A percentile compares a stretch with the other conserved stretches of the same genome.
phyloP scores from a whole-genome alignment of 2,329 filamentous ascomycete species.

The Drechslera avenae region DNA sequence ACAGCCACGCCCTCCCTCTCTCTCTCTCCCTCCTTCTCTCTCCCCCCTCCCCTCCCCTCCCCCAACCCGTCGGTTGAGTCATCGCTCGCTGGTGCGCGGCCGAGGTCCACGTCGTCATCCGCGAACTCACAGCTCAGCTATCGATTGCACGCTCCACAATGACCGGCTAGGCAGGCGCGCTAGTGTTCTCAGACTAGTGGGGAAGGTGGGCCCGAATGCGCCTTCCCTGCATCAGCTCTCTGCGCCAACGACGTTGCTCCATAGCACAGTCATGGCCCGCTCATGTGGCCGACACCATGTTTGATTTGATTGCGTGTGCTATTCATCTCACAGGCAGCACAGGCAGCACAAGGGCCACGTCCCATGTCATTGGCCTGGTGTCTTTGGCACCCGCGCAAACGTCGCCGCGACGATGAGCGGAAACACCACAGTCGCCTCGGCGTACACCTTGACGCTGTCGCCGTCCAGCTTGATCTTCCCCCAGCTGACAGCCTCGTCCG shows the following conservation, averaged over 20 bases:
- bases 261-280: slow-evolving; percentile 3
- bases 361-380: slow-evolving; percentile 1
- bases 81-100: slow-evolving; percentile 16
- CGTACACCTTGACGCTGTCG: slow-evolving; percentile 83
- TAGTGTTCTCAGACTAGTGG: slow-evolving; percentile 19
- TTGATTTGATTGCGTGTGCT: not conserved
- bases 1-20: not conserved
- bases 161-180: slow-evolving; percentile 27
- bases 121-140: slow-evolving; percentile 14
- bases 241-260: slow-evolving; percentile 22
- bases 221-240: slow-evolving; percentile 31
- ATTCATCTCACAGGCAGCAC: not conserved
- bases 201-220: slow-evolving; percentile 25
- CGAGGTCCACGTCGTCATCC: slow-evolving; percentile 4
- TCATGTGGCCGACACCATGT: not conserved
- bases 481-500: slow-evolving; percentile 97
- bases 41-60: no score
- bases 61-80: slow-evolving; percentile 10
- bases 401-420: slow-evolving; percentile 70
- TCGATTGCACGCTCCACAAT: slow-evolving; percentile 23
- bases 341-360: not conserved
- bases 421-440: slow-evolving; percentile 70
- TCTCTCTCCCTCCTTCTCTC: no score
- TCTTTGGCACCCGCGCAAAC: slow-evolving; percentile 56
- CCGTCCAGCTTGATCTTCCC: slow-evolving; percentile 94